These are phyloP conservation scores for Suillus plorans DNA, from an alignment of 768 basidiomycete species.

Conservation along the genomic window DNA sequence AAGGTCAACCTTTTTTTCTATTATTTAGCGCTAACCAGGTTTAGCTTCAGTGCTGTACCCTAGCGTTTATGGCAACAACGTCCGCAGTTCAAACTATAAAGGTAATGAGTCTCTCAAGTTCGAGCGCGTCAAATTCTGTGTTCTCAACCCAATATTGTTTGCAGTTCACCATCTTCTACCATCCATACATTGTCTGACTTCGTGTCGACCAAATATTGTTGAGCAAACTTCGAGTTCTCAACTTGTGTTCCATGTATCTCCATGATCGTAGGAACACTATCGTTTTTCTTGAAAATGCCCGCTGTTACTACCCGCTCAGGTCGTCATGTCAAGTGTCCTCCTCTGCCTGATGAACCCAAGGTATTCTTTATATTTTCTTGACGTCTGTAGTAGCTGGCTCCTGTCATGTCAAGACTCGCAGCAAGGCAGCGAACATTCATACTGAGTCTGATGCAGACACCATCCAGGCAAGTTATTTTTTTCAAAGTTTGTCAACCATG, in stretches of 20 bases:
- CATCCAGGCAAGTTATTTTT: not conserved
- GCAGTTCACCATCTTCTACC: not conserved
- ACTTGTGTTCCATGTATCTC: not conserved
- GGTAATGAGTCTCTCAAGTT: not conserved
- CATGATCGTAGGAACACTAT: not conserved
- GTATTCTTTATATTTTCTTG: not conserved
- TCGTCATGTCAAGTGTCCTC: not conserved
- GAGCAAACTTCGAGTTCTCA: conserved; percentile 1
- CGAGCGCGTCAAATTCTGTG: not conserved
- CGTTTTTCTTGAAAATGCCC: not conserved
- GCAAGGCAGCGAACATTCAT: not conserved
- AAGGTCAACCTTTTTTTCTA: not conserved
- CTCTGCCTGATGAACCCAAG: not conserved
- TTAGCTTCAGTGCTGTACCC: not conserved
- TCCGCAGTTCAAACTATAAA: not conserved
- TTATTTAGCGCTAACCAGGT: not conserved
- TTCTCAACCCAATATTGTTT: conserved; percentile 1
- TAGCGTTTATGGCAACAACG: not conserved
- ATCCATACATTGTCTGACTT: not conserved
- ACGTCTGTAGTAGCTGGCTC: not conserved
- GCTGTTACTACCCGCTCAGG: not conserved
- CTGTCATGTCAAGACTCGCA: not conserved
- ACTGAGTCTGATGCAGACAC: not conserved
- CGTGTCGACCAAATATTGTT: not conserved
- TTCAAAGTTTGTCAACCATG: not conserved